phyloP scores from a whole-genome alignment of 2,329 filamentous ascomycete species.

The Penicillium psychrosexuale region DNA sequence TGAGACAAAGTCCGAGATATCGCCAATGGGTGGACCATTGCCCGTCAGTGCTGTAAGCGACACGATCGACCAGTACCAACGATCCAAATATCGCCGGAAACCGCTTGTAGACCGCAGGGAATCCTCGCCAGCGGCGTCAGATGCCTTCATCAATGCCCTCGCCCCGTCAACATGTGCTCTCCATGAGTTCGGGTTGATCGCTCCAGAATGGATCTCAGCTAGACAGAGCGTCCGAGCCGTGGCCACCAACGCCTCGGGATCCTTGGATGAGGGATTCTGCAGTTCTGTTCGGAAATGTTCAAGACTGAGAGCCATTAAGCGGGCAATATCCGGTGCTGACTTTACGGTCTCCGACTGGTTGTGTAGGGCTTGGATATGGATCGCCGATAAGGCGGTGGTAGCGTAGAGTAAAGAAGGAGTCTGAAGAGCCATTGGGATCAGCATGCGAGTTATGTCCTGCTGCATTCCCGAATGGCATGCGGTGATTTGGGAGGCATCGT shows the following conservation, averaged over 20 bases:
- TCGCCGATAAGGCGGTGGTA: conserved; percentile 43
- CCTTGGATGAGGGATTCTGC: conserved; percentile 30
- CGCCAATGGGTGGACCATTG: conserved; percentile 37
- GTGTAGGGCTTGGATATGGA: conserved; percentile 40
- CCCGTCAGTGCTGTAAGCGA: conserved; percentile 42
- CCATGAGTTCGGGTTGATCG: conserved; percentile 42
- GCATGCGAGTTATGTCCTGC: conserved; percentile 42
- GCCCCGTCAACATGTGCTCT: conserved; percentile 45
- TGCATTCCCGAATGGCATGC: conserved; percentile 43
- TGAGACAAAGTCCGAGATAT: conserved; percentile 16
- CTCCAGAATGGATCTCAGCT: conserved; percentile 44
- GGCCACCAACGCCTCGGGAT: conserved; percentile 38
- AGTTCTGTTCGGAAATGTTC: conserved; percentile 43
- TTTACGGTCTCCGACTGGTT: conserved; percentile 38
- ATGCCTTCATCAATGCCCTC: conserved; percentile 36
- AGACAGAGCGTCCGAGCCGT: conserved; percentile 45
- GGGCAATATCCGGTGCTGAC: conserved; percentile 37
- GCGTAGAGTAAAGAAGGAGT: conserved; percentile 44
- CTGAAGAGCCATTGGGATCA: conserved; percentile 45
- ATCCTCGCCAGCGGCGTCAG: conserved; percentile 19
- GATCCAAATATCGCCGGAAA: conserved; percentile 39
- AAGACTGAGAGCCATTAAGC: conserved; percentile 41
- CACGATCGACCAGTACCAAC: conserved; percentile 44
- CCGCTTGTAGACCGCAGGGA: conserved; percentile 29
- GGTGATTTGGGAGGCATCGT: conserved; percentile 42